These are phyloP conservation scores for Trifolium subterraneum DNA, from an alignment of 306 rosid species.

Conservation along the genomic window DNA sequence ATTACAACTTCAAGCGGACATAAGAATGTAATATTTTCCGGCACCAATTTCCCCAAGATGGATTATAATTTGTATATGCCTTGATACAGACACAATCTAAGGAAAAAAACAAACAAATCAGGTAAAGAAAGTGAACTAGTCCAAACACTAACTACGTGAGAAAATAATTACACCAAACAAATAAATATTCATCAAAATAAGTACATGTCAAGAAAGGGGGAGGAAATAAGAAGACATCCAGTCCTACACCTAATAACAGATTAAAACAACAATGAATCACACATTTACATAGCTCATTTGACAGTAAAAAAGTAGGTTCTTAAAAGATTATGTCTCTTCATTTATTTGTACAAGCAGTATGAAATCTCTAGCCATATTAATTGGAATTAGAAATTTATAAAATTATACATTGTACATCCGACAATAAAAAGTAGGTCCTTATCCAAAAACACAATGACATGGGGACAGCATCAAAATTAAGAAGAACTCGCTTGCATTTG, in stretches of 20 bases:
- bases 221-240: background rate
- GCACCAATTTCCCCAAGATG: background rate
- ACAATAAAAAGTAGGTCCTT: background rate
- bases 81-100: background rate
- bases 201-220: background rate
- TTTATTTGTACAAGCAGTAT: background rate
- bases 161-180: background rate
- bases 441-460: slow-evolving; percentile 1
- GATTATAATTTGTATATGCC: background rate
- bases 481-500: slow-evolving; percentile 23
- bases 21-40: background rate
- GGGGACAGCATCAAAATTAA: background rate
- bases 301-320: background rate
- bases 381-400: background rate
- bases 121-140: slow-evolving; percentile 25
- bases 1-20: background rate
- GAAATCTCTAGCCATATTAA: background rate
- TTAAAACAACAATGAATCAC: background rate
- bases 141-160: slow-evolving; percentile 15
- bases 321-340: background rate
- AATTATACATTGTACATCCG: background rate
- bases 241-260: background rate
- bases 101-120: background rate
- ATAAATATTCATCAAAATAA: background rate
- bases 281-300: background rate